These are phyloP conservation scores for Carex pumila DNA, from an alignment of 176 grass and related monocot genomes.

Conservation along the genomic window DNA sequence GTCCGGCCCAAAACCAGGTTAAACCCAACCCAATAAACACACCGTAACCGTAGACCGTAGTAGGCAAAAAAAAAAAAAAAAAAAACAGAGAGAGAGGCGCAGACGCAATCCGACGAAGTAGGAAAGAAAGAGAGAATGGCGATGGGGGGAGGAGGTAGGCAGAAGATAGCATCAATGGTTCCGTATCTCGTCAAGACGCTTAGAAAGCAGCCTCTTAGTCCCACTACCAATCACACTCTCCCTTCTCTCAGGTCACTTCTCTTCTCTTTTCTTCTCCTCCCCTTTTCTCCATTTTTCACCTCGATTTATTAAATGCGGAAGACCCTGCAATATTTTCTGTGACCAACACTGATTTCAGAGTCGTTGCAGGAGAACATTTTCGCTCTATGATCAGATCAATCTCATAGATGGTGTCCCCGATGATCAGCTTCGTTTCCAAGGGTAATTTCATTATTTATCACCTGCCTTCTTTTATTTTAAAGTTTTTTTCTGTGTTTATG, in stretches of 20 bases:
- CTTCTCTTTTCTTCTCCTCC: neutral
- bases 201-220: conserved; percentile 34
- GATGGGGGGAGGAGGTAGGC: conserved; percentile 40
- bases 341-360: neutral
- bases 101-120: neutral
- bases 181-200: conserved; percentile 67
- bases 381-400: conserved; percentile 98
- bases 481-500: neutral
- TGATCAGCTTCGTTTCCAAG: conserved; percentile 75
- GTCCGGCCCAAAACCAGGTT: too few relatives aligned
- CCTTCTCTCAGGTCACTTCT: conserved; percentile 68
- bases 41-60: neutral
- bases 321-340: neutral
- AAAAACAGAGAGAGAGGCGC: too few relatives aligned
- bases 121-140: conserved; percentile 19
- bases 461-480: neutral
- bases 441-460: conserved; percentile 29
- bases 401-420: conserved; percentile 87
- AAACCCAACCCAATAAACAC: neutral
- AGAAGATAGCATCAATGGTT: conserved; percentile 52
- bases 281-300: neutral
- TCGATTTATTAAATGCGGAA: neutral
- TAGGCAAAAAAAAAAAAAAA: neutral
- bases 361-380: conserved; percentile 71
- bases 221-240: conserved; percentile 28